Evolutionary conservation across 495 filamentous ascomycete species (phyloP).

Genomic region (Aeminium ludgeri): DNA sequence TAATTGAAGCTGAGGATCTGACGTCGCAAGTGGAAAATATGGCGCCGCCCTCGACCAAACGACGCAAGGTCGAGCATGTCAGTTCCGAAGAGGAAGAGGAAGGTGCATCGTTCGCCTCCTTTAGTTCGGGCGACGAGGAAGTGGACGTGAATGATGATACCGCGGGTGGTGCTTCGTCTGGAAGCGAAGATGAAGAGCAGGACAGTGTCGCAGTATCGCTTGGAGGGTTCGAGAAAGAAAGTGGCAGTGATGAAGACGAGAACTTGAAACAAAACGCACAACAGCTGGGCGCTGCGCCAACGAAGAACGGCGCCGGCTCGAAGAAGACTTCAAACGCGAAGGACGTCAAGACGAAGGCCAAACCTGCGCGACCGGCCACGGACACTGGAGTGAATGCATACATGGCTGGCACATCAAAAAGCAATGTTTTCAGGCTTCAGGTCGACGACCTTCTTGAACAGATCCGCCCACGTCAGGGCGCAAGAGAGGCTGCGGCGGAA

Average conservation of each 20-base stretch:
- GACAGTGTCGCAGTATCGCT: not conserved
- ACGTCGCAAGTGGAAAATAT: no score
- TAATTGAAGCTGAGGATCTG: not conserved
- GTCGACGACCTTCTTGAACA: conserved; percentile 65
- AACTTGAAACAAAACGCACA: no score
- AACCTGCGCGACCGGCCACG: not conserved
- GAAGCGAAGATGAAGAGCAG: not conserved
- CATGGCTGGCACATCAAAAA: conserved; percentile 33
- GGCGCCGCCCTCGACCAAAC: conserved; percentile 18
- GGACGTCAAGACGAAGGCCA: no score
- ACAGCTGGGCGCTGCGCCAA: no score
- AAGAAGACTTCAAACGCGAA: no score
- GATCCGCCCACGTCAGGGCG: conserved; percentile 50
- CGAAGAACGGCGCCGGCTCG: no score
- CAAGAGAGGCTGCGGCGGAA: conserved; percentile 46
- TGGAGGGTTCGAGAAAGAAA: not conserved
- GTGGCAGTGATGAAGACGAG: no score
- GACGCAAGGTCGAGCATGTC: conserved; percentile 20
- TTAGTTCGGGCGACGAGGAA: conserved; percentile 6
- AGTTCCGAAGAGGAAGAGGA: conserved; percentile 11
- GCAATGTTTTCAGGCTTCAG: conserved; percentile 71
- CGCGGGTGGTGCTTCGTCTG: not conserved
- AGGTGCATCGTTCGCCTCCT: conserved; percentile 12
- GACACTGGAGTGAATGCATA: not conserved
- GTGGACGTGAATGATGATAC: not conserved